Evolutionary conservation across 1,284 basidiomycete species (phyloP).

Genomic region (Ceratobasidium sp.): DNA sequence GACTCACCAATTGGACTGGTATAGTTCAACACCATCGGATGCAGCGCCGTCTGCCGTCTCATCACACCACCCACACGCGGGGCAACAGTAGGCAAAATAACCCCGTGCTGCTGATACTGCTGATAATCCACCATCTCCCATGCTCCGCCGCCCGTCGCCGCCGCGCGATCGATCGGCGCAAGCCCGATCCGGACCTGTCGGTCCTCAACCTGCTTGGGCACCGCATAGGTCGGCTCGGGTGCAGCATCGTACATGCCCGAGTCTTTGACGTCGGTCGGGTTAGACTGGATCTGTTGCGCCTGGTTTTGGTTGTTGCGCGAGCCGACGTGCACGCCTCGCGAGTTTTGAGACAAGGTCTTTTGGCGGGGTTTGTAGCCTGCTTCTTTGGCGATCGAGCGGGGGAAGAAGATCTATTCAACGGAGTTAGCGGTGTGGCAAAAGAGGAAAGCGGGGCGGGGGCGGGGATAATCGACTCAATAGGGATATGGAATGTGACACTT

Average conservation of each 20-base stretch:
- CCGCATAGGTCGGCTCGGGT: background rate
- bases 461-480: background rate
- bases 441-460: background rate
- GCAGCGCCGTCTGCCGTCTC: constrained; percentile 16
- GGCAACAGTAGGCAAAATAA: constrained; percentile 19
- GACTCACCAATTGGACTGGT: constrained; percentile 33
- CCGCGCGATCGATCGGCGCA: background rate
- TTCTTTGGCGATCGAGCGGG: constrained; percentile 42
- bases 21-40: constrained; percentile 34
- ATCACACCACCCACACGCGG: background rate
- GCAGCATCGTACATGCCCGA: background rate
- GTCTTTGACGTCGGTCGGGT: constrained; percentile 26
- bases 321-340: constrained; percentile 25
- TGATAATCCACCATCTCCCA: constrained; percentile 37
- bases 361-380: constrained; percentile 27
- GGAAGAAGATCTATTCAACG: constrained; percentile 41
- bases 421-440: background rate
- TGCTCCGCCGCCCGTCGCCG: constrained; percentile 25
- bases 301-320: constrained; percentile 11
- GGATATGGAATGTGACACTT: constrained; percentile 45
- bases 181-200: no score
- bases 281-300: constrained; percentile 1
- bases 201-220: background rate
- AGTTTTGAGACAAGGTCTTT: constrained; percentile 20
- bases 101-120: constrained; percentile 32